Base-by-base conservation (phyloP, 106 monocot genomes). In the Triglochin maritima region DNA sequence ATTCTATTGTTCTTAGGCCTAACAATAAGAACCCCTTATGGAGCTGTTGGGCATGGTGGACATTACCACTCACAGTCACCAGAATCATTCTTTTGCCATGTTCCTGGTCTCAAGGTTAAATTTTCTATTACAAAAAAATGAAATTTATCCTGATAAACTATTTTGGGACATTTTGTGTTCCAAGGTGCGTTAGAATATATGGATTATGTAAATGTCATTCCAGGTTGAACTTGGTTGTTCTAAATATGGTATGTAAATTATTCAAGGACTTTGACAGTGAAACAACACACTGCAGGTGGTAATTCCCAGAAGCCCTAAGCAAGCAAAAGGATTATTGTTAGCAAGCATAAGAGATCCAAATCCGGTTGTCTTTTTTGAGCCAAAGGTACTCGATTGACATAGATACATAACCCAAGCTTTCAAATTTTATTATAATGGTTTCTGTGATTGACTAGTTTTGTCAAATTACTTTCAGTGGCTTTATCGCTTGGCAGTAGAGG, bases 51-150 rank as follows among this genome's bases (percentile, higher is more conserved):
- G 9, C 96, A 98, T 69, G 96, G 91, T 56, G 88, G 88, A 14
- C 96, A 98, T 80, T 98, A 98, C 67, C 96, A 98, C 69, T 98
- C 96, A 14, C 96, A 98, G 63, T 98, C 96, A 52, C 92, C 96
- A 56, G 96, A 98, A 62, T 70, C 96, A 51, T 98, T 98, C 80
- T 98, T 98, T 74, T 98, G 96, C 78, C 96, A 98, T 73, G 92
- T 91, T 75, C 96, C 96, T 75, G 96, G 96, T 57, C 82, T 98
- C 42, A 98, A 98, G 96, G 96, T 98, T 66, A 13, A 54, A 10
- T 56, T 62, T 71, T 0, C 11, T 75, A 53, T 60, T 42, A 48
- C 5, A 55, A n/a, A 7, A 11, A 44, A 15, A 44, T 44, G 48
- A 13, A 5, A 47, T 64, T 64, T 7, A 48, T 64, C 6, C 46